These are phyloP conservation scores for Actinomucor elegans DNA, from an alignment of 371 early-diverging fungal genomes.

Conservation along the genomic window DNA sequence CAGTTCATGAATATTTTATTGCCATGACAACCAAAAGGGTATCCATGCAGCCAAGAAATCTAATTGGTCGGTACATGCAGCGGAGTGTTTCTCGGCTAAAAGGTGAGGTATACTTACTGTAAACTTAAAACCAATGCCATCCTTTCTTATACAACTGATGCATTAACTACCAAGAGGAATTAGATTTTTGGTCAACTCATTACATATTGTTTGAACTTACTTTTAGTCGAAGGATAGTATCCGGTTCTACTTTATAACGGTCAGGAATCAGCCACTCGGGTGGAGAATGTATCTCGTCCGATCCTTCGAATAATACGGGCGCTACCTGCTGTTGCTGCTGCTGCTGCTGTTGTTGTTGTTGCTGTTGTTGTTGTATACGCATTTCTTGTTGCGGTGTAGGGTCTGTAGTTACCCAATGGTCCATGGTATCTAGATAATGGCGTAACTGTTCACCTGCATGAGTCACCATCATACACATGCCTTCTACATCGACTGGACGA, in stretches of 20 bases:
- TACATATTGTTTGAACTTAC: constrained; percentile 16
- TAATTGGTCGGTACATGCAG: no score
- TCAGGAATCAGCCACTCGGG: constrained; percentile 52
- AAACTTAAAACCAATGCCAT: constrained; percentile 42
- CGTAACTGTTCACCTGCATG: constrained; percentile 45
- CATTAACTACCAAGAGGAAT: constrained; percentile 25
- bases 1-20: no score
- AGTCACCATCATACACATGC: constrained; percentile 44
- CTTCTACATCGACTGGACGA: constrained; percentile 38
- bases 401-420: constrained; percentile 27
- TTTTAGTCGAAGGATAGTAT: constrained; percentile 38
- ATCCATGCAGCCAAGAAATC: no score
- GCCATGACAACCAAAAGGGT: no score
- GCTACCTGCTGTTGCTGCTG: constrained; percentile 4
- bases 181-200: no score
- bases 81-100: no score
- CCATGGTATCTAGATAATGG: constrained; percentile 39
- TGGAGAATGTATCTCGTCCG: no score
- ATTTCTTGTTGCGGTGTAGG: constrained; percentile 39
- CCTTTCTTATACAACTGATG: constrained; percentile 34
- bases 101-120: no score
- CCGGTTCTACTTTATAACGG: constrained; percentile 36
- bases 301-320: no score
- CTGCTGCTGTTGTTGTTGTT: neutral
- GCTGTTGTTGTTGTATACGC: constrained; percentile 15